Evolutionary conservation across 139 green algal species (phyloP), one percentile per base, ranked within the genome.

Genomic region (Coccomyxa sp.): DNA sequence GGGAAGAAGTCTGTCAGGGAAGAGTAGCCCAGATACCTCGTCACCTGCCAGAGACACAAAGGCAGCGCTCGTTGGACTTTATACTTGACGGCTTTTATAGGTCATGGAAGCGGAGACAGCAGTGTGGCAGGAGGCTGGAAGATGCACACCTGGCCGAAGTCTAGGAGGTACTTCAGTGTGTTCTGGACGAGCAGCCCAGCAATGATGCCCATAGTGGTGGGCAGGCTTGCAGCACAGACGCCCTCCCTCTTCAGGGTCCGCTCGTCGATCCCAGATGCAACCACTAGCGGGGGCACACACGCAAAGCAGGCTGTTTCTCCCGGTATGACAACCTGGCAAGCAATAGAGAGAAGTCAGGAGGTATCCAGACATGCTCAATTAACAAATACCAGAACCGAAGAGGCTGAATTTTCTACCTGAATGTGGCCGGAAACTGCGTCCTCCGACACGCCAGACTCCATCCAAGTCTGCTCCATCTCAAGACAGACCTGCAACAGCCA

Each of bases 151-250:
- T 82, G 66, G 23, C 96, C 96, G 87, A 99, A 99, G 31, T 81
- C 18, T 32, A 99, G 92, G 80, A 99, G 83, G 83, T 97, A 90
- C 88, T 99, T 99, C 18, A 99, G 91, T 0, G 91, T 83, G 83
- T 97, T 98, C 89, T 99, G 96, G 76, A 99, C 96, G 78, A 99
- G 90, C 83, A 99, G 84, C 25, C 95, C 96, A 13, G 96, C 96
- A 31, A 99, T 88, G 77, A 99, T 98, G 85, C 96, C 94, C 96
- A 99, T 99, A 60, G 96, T 99, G 81, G 96, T 99, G 60, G 96
- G 96, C 80, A 99, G 91, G n/a, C 90, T 96, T 38, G 96, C 96
- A 0, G 96, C 96, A 84, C 96, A 99, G 71, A 99, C 96, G 32
- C 96, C 96, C 86, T 99, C 96, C 0, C 96, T 89, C 89, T 98